These are phyloP conservation scores for Pinus tabuliformis DNA, from an alignment of 75 land plant genomes.

Conservation along the genomic window DNA sequence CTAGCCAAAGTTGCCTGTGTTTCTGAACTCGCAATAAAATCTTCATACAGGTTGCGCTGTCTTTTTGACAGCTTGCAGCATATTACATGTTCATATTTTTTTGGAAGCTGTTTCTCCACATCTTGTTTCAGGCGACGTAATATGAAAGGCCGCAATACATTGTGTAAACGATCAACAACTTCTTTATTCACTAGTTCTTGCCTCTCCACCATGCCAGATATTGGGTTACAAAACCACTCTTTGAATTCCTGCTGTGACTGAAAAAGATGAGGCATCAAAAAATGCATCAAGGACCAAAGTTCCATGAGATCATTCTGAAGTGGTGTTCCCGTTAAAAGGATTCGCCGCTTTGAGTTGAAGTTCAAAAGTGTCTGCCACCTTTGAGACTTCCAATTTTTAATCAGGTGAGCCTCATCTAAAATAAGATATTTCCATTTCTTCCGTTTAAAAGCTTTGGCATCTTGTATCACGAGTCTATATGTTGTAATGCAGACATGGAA, in stretches of 20 bases:
- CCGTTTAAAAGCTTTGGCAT: constrained; percentile 95
- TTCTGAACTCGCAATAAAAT: constrained; percentile 98
- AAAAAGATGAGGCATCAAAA: constrained; percentile 99
- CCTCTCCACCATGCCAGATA: constrained; percentile 97
- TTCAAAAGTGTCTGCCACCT: constrained; percentile 99
- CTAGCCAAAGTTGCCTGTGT: constrained; percentile 97
- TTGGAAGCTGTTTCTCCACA: constrained; percentile 98
- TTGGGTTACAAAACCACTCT: constrained; percentile 99
- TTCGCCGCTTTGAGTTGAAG: constrained; percentile 95
- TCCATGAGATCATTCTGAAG: constrained; percentile 99
- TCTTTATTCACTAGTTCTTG: constrained; percentile 93
- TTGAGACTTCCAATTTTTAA: constrained; percentile 99
- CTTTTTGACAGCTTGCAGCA: constrained; percentile 86
- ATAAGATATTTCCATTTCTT: constrained; percentile 99
- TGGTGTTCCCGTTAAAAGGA: constrained; percentile 97
- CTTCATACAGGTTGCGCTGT: constrained; percentile 97
- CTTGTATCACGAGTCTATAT: constrained; percentile 96
- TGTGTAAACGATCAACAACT: constrained; percentile 94
- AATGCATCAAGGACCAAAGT: constrained; percentile 99
- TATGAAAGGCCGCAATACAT: constrained; percentile 97
- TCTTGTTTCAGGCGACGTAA: constrained; percentile 93
- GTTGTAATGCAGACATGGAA: constrained; percentile 99
- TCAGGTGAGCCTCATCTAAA: constrained; percentile 97
- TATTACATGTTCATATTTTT: constrained; percentile 93
- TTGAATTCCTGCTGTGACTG: constrained; percentile 99